A percentile compares a stretch with the other conserved stretches of the same genome.
phyloP scores from a whole-genome alignment of 441 rosid genomes.

The Pelargonium citronellum region DNA sequence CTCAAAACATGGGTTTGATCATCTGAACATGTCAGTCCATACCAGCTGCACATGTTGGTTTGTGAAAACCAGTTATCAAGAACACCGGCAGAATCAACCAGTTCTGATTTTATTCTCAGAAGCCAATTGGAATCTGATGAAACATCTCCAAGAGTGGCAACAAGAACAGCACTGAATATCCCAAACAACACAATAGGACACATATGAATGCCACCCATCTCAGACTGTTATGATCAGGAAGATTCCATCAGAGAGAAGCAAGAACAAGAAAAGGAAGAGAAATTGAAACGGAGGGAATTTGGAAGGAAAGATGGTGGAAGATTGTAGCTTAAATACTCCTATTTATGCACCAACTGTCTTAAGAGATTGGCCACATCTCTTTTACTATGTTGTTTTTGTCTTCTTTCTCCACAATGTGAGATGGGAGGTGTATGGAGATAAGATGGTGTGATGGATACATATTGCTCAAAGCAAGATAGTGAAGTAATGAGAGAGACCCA shows the following conservation, averaged over 20 bases:
- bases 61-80: constrained; percentile 52
- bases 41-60: constrained; percentile 56
- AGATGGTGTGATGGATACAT: constrained; percentile 8
- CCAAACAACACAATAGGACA: constrained; percentile 27
- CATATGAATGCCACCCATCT: constrained; percentile 34
- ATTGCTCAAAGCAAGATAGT: constrained; percentile 8
- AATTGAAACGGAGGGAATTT: too few relatives aligned
- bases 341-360: constrained; percentile 15
- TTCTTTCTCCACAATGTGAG: constrained; percentile 14
- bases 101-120: constrained; percentile 44
- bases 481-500: constrained; percentile 17
- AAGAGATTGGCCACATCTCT: not conserved
- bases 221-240: constrained; percentile 17
- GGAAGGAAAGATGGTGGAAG: constrained; percentile 25
- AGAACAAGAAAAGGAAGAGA: constrained; percentile 20
- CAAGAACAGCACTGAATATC: constrained; percentile 22
- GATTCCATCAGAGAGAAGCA: constrained; percentile 21
- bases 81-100: constrained; percentile 44
- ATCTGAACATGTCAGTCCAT: constrained; percentile 55
- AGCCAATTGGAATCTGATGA: constrained; percentile 45
- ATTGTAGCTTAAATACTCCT: constrained; percentile 28
- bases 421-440: constrained; percentile 15
- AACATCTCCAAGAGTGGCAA: constrained; percentile 26
- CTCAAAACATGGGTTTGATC: constrained; percentile 39
- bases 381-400: constrained; percentile 10